These are phyloP conservation scores for Starmerella bombi DNA, from an alignment of 805 yeast genomes.

Conservation along the genomic window DNA sequence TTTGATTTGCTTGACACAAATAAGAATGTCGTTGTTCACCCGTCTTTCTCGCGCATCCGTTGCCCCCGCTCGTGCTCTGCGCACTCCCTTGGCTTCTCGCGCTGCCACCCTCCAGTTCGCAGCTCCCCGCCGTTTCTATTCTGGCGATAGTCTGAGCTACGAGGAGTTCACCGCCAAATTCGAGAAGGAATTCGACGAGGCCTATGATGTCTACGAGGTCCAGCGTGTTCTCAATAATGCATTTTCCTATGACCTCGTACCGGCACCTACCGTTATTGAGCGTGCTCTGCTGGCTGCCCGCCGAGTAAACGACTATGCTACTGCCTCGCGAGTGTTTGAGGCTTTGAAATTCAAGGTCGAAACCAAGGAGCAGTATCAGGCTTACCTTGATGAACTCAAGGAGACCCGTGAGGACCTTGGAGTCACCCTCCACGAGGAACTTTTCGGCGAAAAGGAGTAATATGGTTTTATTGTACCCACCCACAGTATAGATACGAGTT, in stretches of 20 bases:
- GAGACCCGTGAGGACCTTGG: conserved; percentile 87
- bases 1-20: not conserved
- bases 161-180: conserved; percentile 39
- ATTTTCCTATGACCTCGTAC: conserved; percentile 96
- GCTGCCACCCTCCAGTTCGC: conserved; percentile 5
- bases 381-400: conserved; percentile 89
- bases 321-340: conserved; percentile 97
- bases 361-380: conserved; percentile 83
- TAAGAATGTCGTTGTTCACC: conserved; percentile 10
- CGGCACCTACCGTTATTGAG: conserved; percentile 92
- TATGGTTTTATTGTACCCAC: too few species aligned
- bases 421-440: conserved; percentile 81
- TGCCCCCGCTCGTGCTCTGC: conserved; percentile 13
- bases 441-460: conserved; percentile 33
- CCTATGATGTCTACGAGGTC: conserved; percentile 75
- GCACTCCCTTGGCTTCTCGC: conserved; percentile 10
- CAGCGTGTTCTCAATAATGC: conserved; percentile 94
- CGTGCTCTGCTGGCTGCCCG: conserved; percentile 95
- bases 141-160: conserved; percentile 19
- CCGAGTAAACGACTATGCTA: conserved; percentile 97
- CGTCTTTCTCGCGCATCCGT: conserved; percentile 13
- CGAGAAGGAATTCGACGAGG: conserved; percentile 93
- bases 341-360: conserved; percentile 91
- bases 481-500: too few species aligned
- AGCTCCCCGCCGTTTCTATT: conserved; percentile 14